Evolutionary conservation across 768 basidiomycete genomes (phyloP).

Genomic region (Agaricus blazei): DNA sequence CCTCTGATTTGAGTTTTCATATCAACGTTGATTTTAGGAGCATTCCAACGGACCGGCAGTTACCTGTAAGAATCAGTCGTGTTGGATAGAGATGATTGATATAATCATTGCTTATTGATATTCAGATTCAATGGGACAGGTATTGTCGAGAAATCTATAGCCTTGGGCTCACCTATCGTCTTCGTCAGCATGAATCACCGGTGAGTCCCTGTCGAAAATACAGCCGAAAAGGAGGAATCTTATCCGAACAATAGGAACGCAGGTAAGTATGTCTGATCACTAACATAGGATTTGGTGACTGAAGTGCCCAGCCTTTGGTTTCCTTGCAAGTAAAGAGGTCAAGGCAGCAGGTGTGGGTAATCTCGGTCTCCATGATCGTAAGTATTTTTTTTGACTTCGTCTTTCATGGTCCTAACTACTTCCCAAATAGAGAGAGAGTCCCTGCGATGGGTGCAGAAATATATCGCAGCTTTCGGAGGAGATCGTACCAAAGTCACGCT

Average conservation of each 20-base stretch:
- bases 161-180: constrained; percentile 35
- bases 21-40: constrained; percentile 6
- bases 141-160: constrained; percentile 39
- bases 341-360: constrained; percentile 44
- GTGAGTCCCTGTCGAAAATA: constrained; percentile 9
- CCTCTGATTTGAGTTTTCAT: constrained; percentile 15
- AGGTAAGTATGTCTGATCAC: not conserved
- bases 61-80: constrained; percentile 19
- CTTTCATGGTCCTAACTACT: not conserved
- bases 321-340: constrained; percentile 39
- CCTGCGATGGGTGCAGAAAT: constrained; percentile 56
- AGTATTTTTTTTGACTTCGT: constrained; percentile 13
- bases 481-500: constrained; percentile 50
- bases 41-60: constrained; percentile 37
- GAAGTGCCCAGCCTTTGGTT: constrained; percentile 25
- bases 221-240: not conserved
- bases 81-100: not conserved
- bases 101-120: not conserved
- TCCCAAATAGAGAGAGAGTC: constrained; percentile 41
- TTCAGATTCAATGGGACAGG: constrained; percentile 31
- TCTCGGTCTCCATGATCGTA: constrained; percentile 56
- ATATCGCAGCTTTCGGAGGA: constrained; percentile 57
- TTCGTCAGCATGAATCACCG: constrained; percentile 46
- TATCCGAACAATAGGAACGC: constrained; percentile 1
- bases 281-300: not conserved